Evolutionary conservation across 148 eudicot species (phyloP).

Genomic region (Persicaria maculosa): DNA sequence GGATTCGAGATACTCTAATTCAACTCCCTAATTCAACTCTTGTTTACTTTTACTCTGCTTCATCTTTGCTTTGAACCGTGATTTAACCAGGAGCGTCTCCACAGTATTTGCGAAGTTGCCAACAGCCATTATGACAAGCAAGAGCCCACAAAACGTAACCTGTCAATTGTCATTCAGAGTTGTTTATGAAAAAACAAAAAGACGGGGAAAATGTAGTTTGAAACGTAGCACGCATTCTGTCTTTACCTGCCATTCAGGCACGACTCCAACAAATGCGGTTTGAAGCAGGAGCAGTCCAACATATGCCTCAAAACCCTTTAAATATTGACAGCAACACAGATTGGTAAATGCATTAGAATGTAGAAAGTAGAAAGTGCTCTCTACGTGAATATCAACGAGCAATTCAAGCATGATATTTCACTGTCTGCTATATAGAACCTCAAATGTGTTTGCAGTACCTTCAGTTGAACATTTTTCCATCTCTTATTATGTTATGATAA

Average conservation of each 20-base stretch:
- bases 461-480: neutral
- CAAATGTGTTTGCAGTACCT: neutral
- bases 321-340: neutral
- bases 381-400: neutral
- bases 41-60: conserved; percentile 37
- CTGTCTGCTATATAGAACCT: neutral
- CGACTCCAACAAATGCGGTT: conserved; percentile 41
- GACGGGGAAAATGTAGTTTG: neutral
- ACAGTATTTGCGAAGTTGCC: conserved; percentile 43
- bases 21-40: neutral
- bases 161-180: conserved; percentile 14
- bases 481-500: neutral
- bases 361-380: neutral
- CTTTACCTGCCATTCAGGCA: conserved; percentile 47
- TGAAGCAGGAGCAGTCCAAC: conserved; percentile 37
- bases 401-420: neutral
- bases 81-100: conserved; percentile 37
- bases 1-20: neutral
- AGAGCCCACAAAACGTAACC: conserved; percentile 43
- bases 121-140: conserved; percentile 39
- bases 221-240: neutral
- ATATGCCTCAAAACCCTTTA: conserved; percentile 51
- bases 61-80: conserved; percentile 49
- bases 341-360: neutral
- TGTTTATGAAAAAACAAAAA: neutral